These are phyloP conservation scores for Hyaloscypha variabilis DNA, from an alignment of 495 filamentous ascomycete species.

Conservation along the genomic window DNA sequence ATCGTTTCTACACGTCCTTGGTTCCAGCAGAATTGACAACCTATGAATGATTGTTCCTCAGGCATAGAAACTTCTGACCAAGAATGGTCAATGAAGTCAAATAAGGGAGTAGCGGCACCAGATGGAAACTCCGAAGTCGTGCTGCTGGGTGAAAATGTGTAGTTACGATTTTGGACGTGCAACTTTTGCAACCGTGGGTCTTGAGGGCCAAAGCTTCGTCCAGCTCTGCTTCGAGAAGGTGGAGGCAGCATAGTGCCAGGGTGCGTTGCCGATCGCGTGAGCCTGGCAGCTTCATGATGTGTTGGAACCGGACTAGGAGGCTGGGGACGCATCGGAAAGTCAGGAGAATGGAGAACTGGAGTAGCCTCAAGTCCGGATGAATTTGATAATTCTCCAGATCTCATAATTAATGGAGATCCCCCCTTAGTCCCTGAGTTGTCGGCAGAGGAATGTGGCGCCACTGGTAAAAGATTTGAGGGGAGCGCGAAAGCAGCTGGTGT, in stretches of 20 bases:
- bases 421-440: not conserved
- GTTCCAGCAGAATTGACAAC: not conserved
- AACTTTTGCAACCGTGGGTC: not conserved
- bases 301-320: not conserved
- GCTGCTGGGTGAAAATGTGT: not conserved
- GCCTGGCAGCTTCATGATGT: not conserved
- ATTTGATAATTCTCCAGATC: not conserved
- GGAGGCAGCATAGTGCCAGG: not conserved
- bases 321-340: not conserved
- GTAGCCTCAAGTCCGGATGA: not conserved
- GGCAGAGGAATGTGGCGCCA: not conserved
- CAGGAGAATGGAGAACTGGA: not conserved
- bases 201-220: not conserved
- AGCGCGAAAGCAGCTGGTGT: not conserved
- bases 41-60: not conserved
- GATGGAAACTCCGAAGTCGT: not conserved
- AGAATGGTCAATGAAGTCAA: not conserved
- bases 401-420: not conserved
- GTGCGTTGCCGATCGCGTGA: not conserved
- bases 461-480: not conserved
- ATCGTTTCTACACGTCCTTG: not conserved
- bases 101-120: not conserved
- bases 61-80: not conserved
- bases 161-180: not conserved
- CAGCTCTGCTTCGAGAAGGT: not conserved